These are phyloP conservation scores for Pseudonectria buxi DNA, from an alignment of 2,329 filamentous ascomycete species.

Conservation along the genomic window DNA sequence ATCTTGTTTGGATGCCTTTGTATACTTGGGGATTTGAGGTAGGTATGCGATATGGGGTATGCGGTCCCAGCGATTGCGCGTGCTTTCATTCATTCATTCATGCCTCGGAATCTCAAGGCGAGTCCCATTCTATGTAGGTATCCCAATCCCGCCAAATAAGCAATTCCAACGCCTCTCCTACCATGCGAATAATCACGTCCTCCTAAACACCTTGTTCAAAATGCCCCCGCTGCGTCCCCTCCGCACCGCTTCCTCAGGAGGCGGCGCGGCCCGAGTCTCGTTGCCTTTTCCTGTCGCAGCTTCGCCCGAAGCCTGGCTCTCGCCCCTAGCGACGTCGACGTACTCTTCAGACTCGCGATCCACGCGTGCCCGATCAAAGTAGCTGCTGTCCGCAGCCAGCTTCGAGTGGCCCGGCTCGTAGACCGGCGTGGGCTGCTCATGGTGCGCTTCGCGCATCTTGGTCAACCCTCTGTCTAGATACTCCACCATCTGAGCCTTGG, in stretches of 20 bases:
- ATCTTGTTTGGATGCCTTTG: no score
- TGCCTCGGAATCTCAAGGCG: no score
- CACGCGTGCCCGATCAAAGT: constrained; percentile 19
- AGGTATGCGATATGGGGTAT: no score
- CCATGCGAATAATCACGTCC: constrained; percentile 11
- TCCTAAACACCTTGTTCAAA: constrained; percentile 31
- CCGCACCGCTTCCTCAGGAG: constrained; percentile 15
- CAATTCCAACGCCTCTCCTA: no score
- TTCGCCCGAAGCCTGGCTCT: constrained; percentile 15
- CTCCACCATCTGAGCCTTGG: constrained; percentile 41
- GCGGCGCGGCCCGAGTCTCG: constrained; percentile 10
- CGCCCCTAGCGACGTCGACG: constrained; percentile 26
- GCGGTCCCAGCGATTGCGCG: no score
- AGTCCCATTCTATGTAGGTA: no score
- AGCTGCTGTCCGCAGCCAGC: constrained; percentile 20
- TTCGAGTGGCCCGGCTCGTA: constrained; percentile 26
- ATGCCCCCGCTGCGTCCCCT: constrained; percentile 25
- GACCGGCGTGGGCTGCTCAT: constrained; percentile 10
- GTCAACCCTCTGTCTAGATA: constrained; percentile 40
- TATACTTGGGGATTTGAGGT: no score
- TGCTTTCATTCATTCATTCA: no score
- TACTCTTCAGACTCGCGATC: constrained; percentile 28
- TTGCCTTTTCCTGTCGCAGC: constrained; percentile 14
- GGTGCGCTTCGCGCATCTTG: constrained; percentile 32
- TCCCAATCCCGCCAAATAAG: no score